Base-by-base conservation (phyloP, 2,329 filamentous ascomycete genomes). In the Ophiocordyceps unilateralis region DNA sequence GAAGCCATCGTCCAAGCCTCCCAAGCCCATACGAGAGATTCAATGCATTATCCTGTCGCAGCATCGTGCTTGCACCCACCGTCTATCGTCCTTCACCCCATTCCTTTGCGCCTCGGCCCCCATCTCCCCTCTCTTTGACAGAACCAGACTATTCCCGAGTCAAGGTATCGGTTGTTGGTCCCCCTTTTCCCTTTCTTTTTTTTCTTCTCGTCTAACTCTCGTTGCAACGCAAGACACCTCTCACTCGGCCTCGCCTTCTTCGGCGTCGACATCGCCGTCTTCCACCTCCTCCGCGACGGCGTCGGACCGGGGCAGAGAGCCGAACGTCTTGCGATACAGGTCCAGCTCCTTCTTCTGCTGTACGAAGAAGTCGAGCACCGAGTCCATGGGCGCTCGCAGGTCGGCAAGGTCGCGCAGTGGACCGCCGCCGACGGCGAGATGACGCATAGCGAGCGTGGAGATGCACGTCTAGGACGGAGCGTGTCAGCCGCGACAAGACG, bases 321-420 rank as follows among this genome's bases (percentile, higher is more conserved):
- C 74, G 47, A 66, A 76, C 41, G 56, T 62, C 24, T 63, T 64
- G 54, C 72, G 77, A 58, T 82, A 80, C 45, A 59, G 62, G 54
- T 76, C 67, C 40, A 87, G 64, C 55, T 87, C 76, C 24, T 67
- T 66, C 45, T 85, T 62, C 54, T 83, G 75, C 24, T 64, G 58
- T 30, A 71, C 63, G 26, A 89, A 66, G 38, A 72, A 70, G 38
- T 65, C 63, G 19, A 93, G 67, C 19, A 95, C 72, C 15, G 80
- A 74, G 11, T 69, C 61, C 72, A 95, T 94, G 3, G 87, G 83
- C 19, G 76, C 81, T 11, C 84, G 78, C 46, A 93, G 74, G 49
- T 85, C 74, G 43, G 82, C 71, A 22, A 93, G 72, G 48, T 71
- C 67, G 39, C 69, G 64, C 41, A 84, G 70, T 1, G 61, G 59